A percentile compares a stretch with the other conserved stretches of the same genome.
Evolutionary conservation across 2,329 filamentous ascomycete species (phyloP).

Genomic region (Aspergillus chevalieri): DNA sequence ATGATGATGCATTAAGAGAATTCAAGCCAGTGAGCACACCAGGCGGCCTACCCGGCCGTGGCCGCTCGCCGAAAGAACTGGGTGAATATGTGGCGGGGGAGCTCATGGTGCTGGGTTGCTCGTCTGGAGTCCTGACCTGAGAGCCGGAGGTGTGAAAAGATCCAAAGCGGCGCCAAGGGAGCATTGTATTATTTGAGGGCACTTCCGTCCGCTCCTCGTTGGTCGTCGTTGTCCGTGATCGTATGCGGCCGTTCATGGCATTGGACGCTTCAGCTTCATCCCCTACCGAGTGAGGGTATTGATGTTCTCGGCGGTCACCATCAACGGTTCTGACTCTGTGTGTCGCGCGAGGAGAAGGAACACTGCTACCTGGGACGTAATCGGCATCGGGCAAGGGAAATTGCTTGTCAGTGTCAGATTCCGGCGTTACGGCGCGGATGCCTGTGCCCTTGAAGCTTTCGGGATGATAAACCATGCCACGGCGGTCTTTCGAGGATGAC

Average conservation of each 20-base stretch:
- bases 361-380: constrained; percentile 22
- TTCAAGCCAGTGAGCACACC: constrained; percentile 8
- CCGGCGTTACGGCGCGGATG: constrained; percentile 44
- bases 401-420: constrained; percentile 32
- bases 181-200: constrained; percentile 23
- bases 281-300: constrained; percentile 24
- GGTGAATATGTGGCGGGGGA: constrained; percentile 44
- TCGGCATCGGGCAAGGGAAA: constrained; percentile 36
- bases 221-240: constrained; percentile 36
- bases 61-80: constrained; percentile 29
- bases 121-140: constrained; percentile 32
- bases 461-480: constrained; percentile 39
- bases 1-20: not conserved
- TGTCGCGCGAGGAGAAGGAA: constrained; percentile 32
- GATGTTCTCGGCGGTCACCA: constrained; percentile 26
- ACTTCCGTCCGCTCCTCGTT: constrained; percentile 38
- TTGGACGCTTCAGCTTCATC: constrained; percentile 28
- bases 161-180: constrained; percentile 32
- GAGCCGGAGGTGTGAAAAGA: constrained; percentile 34
- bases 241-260: constrained; percentile 26
- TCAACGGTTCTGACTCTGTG: constrained; percentile 29
- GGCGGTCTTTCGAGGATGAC: constrained; percentile 41
- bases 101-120: constrained; percentile 39
- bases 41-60: constrained; percentile 21
- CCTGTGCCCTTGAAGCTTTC: constrained; percentile 40